A percentile compares a stretch with the other conserved stretches of the same genome.
Evolutionary conservation across 768 basidiomycete genomes (phyloP).

Genomic region (Hydnum rufescens): DNA sequence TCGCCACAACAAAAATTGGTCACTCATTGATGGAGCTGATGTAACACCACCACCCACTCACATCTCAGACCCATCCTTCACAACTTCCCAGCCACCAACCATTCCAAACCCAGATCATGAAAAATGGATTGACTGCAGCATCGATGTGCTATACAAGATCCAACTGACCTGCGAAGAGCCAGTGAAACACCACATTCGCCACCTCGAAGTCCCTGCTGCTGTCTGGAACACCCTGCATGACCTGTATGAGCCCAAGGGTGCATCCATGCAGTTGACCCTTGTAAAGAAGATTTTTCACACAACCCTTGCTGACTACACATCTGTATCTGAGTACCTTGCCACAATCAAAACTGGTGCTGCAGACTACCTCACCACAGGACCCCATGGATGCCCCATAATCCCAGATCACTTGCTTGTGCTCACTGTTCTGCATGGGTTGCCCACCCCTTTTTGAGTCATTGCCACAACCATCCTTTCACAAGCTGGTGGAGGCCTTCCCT

Average conservation of each 20-base stretch:
- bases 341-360: neutral
- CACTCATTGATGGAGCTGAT: neutral
- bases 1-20: neutral
- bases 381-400: neutral
- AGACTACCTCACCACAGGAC: neutral
- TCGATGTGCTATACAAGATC: neutral
- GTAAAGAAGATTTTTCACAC: neutral
- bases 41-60: neutral
- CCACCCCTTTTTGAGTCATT: neutral
- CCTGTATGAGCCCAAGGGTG: neutral
- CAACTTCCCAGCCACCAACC: too few species aligned
- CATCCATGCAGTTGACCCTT: neutral
- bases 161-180: neutral
- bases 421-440: neutral
- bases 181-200: neutral
- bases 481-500: neutral
- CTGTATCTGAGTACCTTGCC: neutral
- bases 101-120: neutral
- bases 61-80: neutral
- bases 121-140: neutral
- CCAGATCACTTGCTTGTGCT: neutral
- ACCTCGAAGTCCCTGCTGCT: neutral
- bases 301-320: neutral
- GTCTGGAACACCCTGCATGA: neutral
- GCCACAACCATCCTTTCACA: neutral